Base-by-base conservation (phyloP, 2,329 filamentous ascomycete species). In the Neofusicoccum sp. region DNA sequence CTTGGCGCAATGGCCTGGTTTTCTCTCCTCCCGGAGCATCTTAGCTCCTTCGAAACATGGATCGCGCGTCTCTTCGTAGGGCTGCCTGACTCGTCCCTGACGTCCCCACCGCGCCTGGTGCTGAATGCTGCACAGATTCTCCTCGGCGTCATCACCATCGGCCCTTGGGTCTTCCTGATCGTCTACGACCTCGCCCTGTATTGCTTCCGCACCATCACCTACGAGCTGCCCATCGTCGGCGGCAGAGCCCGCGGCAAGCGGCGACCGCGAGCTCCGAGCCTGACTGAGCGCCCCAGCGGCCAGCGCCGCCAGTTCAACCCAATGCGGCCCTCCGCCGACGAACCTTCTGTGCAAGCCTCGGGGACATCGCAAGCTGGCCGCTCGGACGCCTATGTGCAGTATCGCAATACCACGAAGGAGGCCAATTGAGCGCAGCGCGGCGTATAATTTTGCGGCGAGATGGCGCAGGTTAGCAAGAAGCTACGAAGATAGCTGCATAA, bases 161-260 rank as follows among this genome's bases (percentile, higher is more conserved):
- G 83, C 1, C 88, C 88, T 9, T 90, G 87, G 86, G 74, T 83
- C 4, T 76, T 84, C 29, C 74, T 90, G 39, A 78, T 91, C 66
- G 62, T 87, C 66, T 89, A 89, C 77, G 88, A 91, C 71, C 73
- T 88, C 61, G 66, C 84, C 29, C 80, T 89, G 45, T 91, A 89
- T 74, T 66, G 86, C 64, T 84, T 83, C 73, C 86, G 88, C 64
- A 79, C 83, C 12, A 70, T 82, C 11, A 81, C 81, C 45, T 85
- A 88, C 73, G 83, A 88, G 65, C 74, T 89, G 2, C 87, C 87
- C 1, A 71, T 84, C 34, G 69, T 88, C 50, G 87, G 87, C 3
- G 87, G 87, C 5, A 78, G 86, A 67, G 86, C 87, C 37, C 79
- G 83, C 63, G 87, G 87, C 4, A 81, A 82, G 67, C 80, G 81